Evolutionary conservation across 768 basidiomycete genomes (phyloP).

Genomic region (Kwoniella sp.): DNA sequence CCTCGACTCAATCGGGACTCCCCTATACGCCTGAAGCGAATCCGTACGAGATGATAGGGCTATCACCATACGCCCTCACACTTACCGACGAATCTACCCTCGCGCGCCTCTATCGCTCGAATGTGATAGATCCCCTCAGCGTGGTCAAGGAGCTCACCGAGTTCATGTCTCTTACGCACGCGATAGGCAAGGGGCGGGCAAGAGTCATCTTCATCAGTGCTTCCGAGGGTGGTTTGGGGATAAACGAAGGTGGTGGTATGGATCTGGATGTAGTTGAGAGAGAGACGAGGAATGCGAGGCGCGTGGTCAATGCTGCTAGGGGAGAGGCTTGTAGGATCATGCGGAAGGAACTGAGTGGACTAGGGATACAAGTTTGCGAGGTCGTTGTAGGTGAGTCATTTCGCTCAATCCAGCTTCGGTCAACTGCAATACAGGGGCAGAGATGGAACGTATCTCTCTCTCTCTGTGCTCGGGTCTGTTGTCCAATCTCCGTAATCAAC

Average conservation of each 20-base stretch:
- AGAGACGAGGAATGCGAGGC: slow-evolving; percentile 15
- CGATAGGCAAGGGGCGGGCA: slow-evolving; percentile 13
- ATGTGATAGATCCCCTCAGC: slow-evolving; percentile 43
- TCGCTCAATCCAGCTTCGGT: not conserved
- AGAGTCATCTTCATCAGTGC: slow-evolving; percentile 43
- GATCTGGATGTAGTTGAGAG: not conserved
- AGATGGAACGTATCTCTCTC: no score
- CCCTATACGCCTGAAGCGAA: not conserved
- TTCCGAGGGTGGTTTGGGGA: not conserved
- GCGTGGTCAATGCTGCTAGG: slow-evolving; percentile 29
- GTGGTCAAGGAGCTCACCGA: slow-evolving; percentile 42
- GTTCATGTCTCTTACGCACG: slow-evolving; percentile 14
- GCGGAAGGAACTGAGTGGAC: slow-evolving; percentile 24
- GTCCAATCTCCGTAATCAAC: no score
- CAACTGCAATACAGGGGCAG: not conserved
- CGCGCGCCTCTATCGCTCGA: slow-evolving; percentile 35
- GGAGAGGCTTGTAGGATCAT: slow-evolving; percentile 27
- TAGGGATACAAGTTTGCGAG: slow-evolving; percentile 44
- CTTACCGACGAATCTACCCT: slow-evolving; percentile 33
- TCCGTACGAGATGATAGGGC: not conserved
- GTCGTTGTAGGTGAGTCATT: slow-evolving; percentile 43
- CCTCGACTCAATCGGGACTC: not conserved
- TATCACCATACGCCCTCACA: slow-evolving; percentile 14
- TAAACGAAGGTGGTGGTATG: no score
- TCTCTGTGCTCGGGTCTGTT: no score